phyloP scores from a whole-genome alignment of 306 rosid genomes.

The Dalbergia oliveri region DNA sequence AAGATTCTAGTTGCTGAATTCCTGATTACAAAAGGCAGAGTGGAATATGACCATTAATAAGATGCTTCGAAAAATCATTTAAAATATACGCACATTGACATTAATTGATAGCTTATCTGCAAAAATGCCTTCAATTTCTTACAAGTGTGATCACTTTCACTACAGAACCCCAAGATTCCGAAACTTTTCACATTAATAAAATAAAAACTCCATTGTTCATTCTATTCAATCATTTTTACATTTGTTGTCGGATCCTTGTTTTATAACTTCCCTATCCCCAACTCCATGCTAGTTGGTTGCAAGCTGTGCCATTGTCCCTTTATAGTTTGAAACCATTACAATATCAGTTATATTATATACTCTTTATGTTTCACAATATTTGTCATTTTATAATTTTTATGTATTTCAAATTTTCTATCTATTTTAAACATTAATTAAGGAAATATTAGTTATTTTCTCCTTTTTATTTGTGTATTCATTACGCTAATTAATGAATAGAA shows the following conservation, averaged over 20 bases:
- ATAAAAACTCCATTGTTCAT: not conserved
- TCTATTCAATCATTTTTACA: conserved; percentile 15
- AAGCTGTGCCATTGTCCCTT: not conserved
- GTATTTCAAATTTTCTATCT: not conserved
- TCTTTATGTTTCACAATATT: no score
- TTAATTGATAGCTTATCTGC: not conserved
- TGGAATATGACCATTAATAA: not conserved
- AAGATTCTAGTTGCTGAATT: not conserved
- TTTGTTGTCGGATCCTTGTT: conserved; percentile 28
- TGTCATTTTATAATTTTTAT: no score
- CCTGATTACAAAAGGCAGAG: not conserved
- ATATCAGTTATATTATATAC: no score
- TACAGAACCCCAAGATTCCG: conserved; percentile 3
- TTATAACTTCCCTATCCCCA: not conserved
- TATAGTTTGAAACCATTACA: no score
- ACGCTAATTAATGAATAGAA: no score
- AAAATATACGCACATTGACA: not conserved
- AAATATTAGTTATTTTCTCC: no score
- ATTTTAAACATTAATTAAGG: no score
- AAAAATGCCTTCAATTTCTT: conserved; percentile 1
- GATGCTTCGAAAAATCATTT: not conserved
- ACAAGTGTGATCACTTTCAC: not conserved
- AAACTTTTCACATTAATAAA: not conserved
- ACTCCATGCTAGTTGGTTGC: not conserved
- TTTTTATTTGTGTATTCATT: no score